Base-by-base conservation (phyloP, 495 filamentous ascomycete species). In the Parmelia sp. region DNA sequence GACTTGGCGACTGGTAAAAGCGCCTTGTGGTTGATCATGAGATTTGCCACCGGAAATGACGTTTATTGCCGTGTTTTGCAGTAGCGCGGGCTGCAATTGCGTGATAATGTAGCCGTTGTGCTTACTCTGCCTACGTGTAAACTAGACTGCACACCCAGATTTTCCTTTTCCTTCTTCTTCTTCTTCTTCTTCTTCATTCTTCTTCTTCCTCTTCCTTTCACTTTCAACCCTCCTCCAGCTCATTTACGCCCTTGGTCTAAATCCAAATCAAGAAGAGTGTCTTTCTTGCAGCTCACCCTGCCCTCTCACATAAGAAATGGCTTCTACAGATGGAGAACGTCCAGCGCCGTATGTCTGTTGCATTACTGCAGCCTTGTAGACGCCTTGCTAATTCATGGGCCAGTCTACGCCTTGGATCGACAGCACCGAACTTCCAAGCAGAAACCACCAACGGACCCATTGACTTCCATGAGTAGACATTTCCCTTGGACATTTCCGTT, bases 371-470 rank as follows among this genome's bases (percentile, higher is more conserved):
- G 1, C 3, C 21, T 5, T 35, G 25, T 17, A 42, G n/a, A 39
- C n/a, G 31, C 8, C 14, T 25, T 42, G 31, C 58, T 66, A 25
- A 68, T 56, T 36, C 23, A 58, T 29, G n/a, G 36, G 23, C 55
- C 68, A 83, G 88, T 68, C 86, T 98, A 77, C 94, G 93, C 71
- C 86, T 98, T 72, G 93, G 93, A 76, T 86, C 84, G 71, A 84
- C 83, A 74, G 93, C 93, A 75, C 93, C 93, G 69, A 88, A 96
- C 84, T 97, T 97, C 83, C 75, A 94, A 73, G 89, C 93, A 66
- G 89, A 94, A 61, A 96, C 93, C 74, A 96, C 93, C 73, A 84
- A 82, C 62, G 94, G 94, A 66, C 85, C 84, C 61, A 97, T 98
- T 77, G 87, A 95, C 80, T 96, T 97, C 84, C 95, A 98, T 78